A percentile compares a stretch with the other conserved stretches of the same genome.
These are phyloP conservation scores for Rhizoclosmatium sp. DNA, from an alignment of 192 early-diverging fungal genomes.

Conservation along the genomic window DNA sequence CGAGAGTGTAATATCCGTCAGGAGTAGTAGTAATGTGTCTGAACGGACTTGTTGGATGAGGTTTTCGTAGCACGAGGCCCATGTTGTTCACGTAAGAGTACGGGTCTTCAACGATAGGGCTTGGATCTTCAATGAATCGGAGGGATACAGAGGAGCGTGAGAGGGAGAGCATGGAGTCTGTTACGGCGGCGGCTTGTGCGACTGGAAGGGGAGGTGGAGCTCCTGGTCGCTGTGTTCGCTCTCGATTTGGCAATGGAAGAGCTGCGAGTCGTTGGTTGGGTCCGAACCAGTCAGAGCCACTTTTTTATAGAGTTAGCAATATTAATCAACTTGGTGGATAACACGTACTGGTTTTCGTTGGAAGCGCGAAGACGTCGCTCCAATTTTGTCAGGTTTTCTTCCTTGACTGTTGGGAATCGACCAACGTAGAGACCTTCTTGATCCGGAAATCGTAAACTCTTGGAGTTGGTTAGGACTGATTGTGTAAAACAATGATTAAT, in stretches of 20 bases:
- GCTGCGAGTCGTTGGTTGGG: conserved; percentile 33
- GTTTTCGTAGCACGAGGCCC: conserved; percentile 19
- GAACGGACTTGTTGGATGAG: conserved; percentile 10
- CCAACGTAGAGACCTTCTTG: conserved; percentile 43
- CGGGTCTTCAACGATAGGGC: background rate
- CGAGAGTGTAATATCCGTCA: conserved; percentile 43
- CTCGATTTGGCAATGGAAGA: conserved; percentile 30
- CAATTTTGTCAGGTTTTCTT: conserved; percentile 35
- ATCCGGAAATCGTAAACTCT: conserved; percentile 37
- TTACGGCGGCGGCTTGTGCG: conserved; percentile 2
- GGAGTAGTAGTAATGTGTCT: conserved; percentile 15
- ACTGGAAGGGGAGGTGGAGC: conserved; percentile 36
- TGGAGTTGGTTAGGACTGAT: no score
- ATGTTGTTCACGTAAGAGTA: conserved; percentile 3
- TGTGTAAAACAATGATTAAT: background rate
- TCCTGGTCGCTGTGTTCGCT: conserved; percentile 33
- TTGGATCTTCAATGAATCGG: conserved; percentile 9
- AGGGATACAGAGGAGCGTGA: conserved; percentile 14
- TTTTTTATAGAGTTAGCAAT: background rate
- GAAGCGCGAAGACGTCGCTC: conserved; percentile 29
- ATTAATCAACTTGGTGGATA: background rate
- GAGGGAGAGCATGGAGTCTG: conserved; percentile 7
- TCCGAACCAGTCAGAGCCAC: conserved; percentile 40
- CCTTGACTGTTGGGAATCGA: conserved; percentile 21
- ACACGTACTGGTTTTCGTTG: conserved; percentile 31